Evolutionary conservation across 441 rosid species (phyloP).

Genomic region (Bocquillonia castaneifolia): DNA sequence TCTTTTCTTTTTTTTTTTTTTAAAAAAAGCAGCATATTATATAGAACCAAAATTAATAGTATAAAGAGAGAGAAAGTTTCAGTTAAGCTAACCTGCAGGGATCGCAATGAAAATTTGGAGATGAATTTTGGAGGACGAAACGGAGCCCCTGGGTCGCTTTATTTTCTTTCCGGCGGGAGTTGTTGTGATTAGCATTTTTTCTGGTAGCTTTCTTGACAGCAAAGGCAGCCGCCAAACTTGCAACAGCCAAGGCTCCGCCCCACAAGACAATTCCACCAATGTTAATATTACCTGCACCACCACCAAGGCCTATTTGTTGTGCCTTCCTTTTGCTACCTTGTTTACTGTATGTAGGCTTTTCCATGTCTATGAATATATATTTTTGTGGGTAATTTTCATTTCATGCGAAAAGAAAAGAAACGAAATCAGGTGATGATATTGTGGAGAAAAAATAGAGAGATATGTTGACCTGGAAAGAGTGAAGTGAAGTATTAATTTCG

Average conservation of each 20-base stretch:
- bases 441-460: not conserved
- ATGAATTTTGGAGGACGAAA: constrained; percentile 22
- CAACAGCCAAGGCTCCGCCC: constrained; percentile 46
- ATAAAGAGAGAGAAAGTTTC: too few species aligned
- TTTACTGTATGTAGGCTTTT: not conserved
- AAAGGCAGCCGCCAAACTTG: constrained; percentile 37
- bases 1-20: too few species aligned
- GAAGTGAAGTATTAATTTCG: constrained; percentile 23
- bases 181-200: not conserved
- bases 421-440: not conserved
- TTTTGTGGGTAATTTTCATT: too few species aligned
- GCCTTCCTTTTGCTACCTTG: constrained; percentile 21
- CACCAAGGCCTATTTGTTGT: constrained; percentile 1
- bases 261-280: constrained; percentile 32
- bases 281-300: constrained; percentile 17
- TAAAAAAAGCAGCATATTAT: not conserved
- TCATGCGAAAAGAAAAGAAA: too few species aligned
- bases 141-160: constrained; percentile 22
- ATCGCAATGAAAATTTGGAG: constrained; percentile 17
- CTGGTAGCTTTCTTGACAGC: constrained; percentile 24
- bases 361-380: constrained; percentile 19
- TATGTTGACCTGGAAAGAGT: constrained; percentile 21
- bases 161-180: constrained; percentile 3
- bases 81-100: constrained; percentile 38
- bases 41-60: not conserved